Base-by-base conservation (phyloP, 2,329 filamentous ascomycete genomes). In the Teratosphaeria viscida region DNA sequence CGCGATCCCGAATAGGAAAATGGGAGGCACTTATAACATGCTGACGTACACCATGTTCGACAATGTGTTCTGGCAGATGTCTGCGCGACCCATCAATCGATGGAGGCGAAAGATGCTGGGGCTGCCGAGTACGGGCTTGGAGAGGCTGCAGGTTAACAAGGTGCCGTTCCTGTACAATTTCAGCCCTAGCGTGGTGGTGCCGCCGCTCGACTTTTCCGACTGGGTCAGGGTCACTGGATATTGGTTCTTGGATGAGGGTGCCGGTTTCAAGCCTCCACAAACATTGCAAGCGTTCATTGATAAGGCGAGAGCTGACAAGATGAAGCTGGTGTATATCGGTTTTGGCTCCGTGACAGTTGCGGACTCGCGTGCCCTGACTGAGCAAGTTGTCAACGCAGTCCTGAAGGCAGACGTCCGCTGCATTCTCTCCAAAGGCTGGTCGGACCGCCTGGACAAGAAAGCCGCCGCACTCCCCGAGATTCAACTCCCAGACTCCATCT, bases 101-200 rank as follows among this genome's bases (percentile, higher is more conserved):
- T 99, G 94, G 94, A 85, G 94, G 63, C 90, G 90, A 72, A 88
- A 85, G 64, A 83, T 86, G 27, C 81, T 99, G 5, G 84, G 85
- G 0, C 77, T 99, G 32, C 88, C 87, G 57, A 87, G 85, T 63
- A 99, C 94, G 1, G 90, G 79, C 60, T 78, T 96, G 52, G 89
- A 94, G 71, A 95, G 92, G 76, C 85, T 99, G 84, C 91, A 96
- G 75, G 87, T 89, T 2, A 96, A 96, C 77, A 95, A 95, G 72
- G 90, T 96, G n/a, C 94, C 94, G 0, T 99, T 99, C 74, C 75
- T 99, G 54, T 99, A 99, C 79, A 97, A 96, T 75, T 97, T 96
- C 73, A 95, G 90, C 59, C 90, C 92, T 0, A 88, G 85, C 11
- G 94, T 99, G 12, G 94, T 99, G n/a, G 85, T 89, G 2, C 92